Evolutionary conservation across 1,139 yeast species (phyloP).

Genomic region (Saccharomyces pastorianus): DNA sequence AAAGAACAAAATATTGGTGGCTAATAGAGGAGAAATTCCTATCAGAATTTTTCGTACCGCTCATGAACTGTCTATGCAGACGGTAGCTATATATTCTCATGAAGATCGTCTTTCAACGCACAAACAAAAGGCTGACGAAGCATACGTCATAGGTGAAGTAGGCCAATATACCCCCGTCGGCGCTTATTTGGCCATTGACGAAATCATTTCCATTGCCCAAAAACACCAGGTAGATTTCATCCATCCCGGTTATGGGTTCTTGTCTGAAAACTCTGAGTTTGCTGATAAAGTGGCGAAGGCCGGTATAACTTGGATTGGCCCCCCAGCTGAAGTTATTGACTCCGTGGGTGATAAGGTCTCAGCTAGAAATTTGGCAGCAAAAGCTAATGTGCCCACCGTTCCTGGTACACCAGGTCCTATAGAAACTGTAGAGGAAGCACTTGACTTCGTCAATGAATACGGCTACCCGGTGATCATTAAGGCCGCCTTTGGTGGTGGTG

Average conservation of each 20-base stretch:
- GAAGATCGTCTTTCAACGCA: conserved; percentile 93
- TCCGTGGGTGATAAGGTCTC: conserved; percentile 94
- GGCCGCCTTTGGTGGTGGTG: conserved; percentile 99
- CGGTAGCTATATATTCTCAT: conserved; percentile 93
- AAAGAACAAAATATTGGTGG: conserved; percentile 68
- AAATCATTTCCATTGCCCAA: conserved; percentile 81
- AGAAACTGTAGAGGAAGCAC: conserved; percentile 67
- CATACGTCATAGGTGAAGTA: conserved; percentile 79
- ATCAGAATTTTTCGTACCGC: conserved; percentile 89
- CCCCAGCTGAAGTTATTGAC: conserved; percentile 77
- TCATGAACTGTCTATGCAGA: conserved; percentile 92
- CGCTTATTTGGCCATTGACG: conserved; percentile 91
- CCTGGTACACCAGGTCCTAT: conserved; percentile 98
- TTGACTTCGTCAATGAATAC: conserved; percentile 66
- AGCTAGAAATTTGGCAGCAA: conserved; percentile 77
- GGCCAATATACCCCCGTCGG: conserved; percentile 92
- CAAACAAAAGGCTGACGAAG: conserved; percentile 83
- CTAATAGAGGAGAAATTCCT: conserved; percentile 91
- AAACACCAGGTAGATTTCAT: conserved; percentile 86
- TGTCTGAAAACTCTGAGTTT: conserved; percentile 91
- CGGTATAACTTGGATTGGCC: conserved; percentile 95
- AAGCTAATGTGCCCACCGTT: conserved; percentile 80
- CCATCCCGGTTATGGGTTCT: conserved; percentile 96
- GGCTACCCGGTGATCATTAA: conserved; percentile 95
- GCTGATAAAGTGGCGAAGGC: conserved; percentile 84